Percentiles rank a stretch among this genome's conserved stretches.
phyloP scores from a whole-genome alignment of 2,329 filamentous ascomycete species.

The Byssochlamys sp. region DNA sequence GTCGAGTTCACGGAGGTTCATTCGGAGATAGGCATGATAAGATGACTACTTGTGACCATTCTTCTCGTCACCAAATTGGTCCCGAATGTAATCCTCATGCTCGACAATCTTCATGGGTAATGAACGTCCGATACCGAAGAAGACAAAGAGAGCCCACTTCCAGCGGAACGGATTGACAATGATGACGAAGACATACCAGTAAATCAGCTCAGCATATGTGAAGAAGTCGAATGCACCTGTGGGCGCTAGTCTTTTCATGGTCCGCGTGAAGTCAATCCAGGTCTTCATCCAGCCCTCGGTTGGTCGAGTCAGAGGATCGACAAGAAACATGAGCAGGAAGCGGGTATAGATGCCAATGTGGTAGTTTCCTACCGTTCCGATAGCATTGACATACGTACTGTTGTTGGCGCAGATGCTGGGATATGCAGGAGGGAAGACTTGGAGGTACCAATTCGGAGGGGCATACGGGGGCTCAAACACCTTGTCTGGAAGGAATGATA shows the following conservation, averaged over 20 bases:
- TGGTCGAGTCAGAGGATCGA: conserved; percentile 66
- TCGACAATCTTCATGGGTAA: conserved; percentile 59
- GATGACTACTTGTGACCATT: not conserved
- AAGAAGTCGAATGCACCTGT: conserved; percentile 80
- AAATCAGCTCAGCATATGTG: conserved; percentile 73
- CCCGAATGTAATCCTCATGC: conserved; percentile 51
- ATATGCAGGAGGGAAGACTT: conserved; percentile 69
- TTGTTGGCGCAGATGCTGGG: conserved; percentile 71
- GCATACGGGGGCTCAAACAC: conserved; percentile 64
- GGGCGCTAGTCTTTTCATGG: conserved; percentile 60
- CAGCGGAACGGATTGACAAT: conserved; percentile 74
- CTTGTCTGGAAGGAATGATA: conserved; percentile 64
- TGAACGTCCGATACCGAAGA: conserved; percentile 61
- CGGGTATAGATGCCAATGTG: conserved; percentile 85
- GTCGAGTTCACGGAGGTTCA: no score
- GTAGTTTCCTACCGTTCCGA: conserved; percentile 75
- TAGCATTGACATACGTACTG: conserved; percentile 70
- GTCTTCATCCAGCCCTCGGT: conserved; percentile 65
- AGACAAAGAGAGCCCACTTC: conserved; percentile 81
- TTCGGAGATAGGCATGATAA: no score
- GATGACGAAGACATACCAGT: conserved; percentile 76
- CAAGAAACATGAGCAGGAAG: conserved; percentile 75
- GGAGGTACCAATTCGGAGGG: conserved; percentile 80
- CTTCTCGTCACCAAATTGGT: not conserved
- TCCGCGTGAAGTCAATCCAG: conserved; percentile 75